Conservation (phyloP, 306 rosid species). For the Sicyos edulis region DNA sequence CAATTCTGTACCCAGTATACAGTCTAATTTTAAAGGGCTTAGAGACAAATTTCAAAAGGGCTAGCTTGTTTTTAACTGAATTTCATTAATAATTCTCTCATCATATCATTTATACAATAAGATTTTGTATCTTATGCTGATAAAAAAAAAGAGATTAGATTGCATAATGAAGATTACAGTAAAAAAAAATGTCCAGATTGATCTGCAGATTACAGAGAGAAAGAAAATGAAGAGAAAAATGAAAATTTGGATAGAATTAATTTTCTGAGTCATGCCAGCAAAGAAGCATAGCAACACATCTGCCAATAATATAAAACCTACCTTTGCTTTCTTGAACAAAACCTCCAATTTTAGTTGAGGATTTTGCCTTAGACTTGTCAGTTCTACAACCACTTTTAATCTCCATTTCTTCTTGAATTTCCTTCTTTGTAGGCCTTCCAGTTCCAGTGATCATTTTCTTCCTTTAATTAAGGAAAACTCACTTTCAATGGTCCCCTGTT, state of each 20-base stretch:
- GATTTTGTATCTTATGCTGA: too few relatives aligned
- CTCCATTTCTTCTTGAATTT: conserved; percentile 36
- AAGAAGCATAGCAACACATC: conserved; percentile 27
- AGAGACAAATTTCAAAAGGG: not conserved
- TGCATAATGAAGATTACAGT: not conserved
- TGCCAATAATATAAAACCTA: conserved; percentile 18
- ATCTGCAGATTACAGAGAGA: not conserved
- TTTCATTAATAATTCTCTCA: too few relatives aligned
- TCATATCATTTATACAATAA: too few relatives aligned
- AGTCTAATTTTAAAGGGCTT: not conserved
- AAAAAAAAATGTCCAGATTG: not conserved
- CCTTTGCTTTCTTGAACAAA: conserved; percentile 21
- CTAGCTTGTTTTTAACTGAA: too few relatives aligned
- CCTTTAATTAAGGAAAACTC: not conserved
- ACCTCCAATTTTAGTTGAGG: not conserved
- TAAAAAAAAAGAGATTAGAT: too few relatives aligned
- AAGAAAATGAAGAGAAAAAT: too few relatives aligned
- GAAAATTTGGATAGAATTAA: not conserved
- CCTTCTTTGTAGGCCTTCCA: conserved; percentile 21
- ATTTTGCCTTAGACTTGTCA: not conserved
- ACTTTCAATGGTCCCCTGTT: not conserved
- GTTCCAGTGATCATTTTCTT: not conserved
- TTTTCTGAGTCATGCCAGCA: conserved; percentile 18
- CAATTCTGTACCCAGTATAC: not conserved
- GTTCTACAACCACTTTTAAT: not conserved